phyloP scores from a whole-genome alignment of 495 filamentous ascomycete genomes.

The Poronia punctata region DNA sequence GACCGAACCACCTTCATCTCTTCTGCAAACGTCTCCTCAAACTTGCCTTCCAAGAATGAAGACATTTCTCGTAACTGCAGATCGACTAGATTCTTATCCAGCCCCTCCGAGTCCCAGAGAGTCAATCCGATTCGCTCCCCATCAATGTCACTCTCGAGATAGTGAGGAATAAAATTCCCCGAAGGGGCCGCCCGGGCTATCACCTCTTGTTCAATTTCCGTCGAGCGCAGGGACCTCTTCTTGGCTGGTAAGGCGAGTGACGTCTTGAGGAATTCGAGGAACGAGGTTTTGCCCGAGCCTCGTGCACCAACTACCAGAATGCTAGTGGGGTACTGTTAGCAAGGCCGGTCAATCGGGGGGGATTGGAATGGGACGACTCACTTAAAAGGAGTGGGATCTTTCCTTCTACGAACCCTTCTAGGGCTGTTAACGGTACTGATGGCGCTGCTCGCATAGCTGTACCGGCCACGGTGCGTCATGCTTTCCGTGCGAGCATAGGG shows the following conservation, averaged over 20 bases:
- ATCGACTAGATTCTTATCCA: slow-evolving; percentile 91
- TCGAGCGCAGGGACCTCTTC: slow-evolving; percentile 52
- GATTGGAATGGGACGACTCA: slow-evolving; percentile 54
- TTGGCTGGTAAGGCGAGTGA: slow-evolving; percentile 73
- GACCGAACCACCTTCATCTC: slow-evolving; percentile 96
- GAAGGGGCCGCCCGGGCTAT: slow-evolving; percentile 41
- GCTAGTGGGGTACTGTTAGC: slow-evolving; percentile 38
- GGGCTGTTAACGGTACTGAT: slow-evolving; percentile 92
- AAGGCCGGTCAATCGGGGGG: slow-evolving; percentile 7
- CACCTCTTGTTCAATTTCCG: slow-evolving; percentile 45
- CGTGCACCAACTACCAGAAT: slow-evolving; percentile 84
- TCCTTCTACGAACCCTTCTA: slow-evolving; percentile 82
- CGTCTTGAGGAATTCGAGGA: slow-evolving; percentile 88
- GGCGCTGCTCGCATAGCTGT: slow-evolving; percentile 92
- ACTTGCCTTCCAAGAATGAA: slow-evolving; percentile 92
- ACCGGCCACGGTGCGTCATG: slow-evolving; percentile 94
- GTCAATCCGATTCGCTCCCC: slow-evolving; percentile 88
- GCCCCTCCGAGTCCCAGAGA: slow-evolving; percentile 88
- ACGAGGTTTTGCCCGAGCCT: slow-evolving; percentile 90
- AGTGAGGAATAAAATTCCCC: slow-evolving; percentile 72
- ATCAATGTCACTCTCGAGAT: slow-evolving; percentile 92
- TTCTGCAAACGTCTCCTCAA: slow-evolving; percentile 94
- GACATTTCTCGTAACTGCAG: slow-evolving; percentile 87
- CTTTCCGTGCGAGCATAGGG: slow-evolving; percentile 80
- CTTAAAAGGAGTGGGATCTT: slow-evolving; percentile 98